Base-by-base conservation (phyloP, 2,329 filamentous ascomycete genomes). In the Sporothrix phasma region DNA sequence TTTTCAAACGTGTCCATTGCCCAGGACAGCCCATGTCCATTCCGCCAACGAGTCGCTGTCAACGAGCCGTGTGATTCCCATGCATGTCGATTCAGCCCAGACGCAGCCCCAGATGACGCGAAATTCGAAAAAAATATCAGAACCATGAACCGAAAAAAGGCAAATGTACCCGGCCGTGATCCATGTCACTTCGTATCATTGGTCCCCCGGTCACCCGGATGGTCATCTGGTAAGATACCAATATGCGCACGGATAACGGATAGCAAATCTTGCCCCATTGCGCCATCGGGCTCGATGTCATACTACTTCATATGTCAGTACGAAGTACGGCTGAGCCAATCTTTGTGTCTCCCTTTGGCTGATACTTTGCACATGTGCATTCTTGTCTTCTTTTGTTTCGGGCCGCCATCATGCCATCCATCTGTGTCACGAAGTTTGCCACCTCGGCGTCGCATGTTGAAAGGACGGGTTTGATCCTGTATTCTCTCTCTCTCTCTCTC, bases 201-300 rank as follows among this genome's bases (percentile, higher is more conserved):
- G 31, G n/a, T 39, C 17, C 31, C n/a, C 17, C 31, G 5, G 51
- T 37, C 31, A n/a, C n/a, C n/a, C n/a, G n/a, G n/a, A n/a, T n/a
- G n/a, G n/a, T n/a, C n/a, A n/a, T n/a, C n/a, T n/a, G n/a, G 19
- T 54, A 22, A 22, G 51, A n/a, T 54, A 54, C 51, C n/a, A 54
- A 54, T 29, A 54, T 54, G 51, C 51, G 51, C 51, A 54, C 51
- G 31, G 51, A 54, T 54, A 37, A 54, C 51, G 31, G 51, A 54
- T 54, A 37, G 31, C 51, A 54, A 37, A n/a, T 31, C 51, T 37
- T 34, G n/a, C 31, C 31, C 31, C 51, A 54, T 54, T 54, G 51
- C 51, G 51, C 51, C 51, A 54, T 39, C 51, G 49, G 29, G 29
- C 49, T 54, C 22, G 49, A 29, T 54, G 29, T 13, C 29, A 37